These are phyloP conservation scores for Darksidea phi DNA, from an alignment of 495 filamentous ascomycete species.

Conservation along the genomic window DNA sequence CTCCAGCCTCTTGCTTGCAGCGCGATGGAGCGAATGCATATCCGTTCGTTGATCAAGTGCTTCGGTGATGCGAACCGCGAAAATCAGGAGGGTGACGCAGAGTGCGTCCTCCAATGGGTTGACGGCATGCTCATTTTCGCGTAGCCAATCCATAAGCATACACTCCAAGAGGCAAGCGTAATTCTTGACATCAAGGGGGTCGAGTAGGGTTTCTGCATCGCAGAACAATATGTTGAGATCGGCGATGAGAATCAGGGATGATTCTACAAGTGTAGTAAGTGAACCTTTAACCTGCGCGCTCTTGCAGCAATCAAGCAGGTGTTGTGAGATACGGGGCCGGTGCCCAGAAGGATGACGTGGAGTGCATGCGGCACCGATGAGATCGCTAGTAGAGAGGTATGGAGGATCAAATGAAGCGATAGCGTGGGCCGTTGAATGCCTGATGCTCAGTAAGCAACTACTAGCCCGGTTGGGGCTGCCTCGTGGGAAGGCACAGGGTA, in stretches of 20 bases:
- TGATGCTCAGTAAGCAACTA: conserved; percentile 37
- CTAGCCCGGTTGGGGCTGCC: conserved; percentile 22
- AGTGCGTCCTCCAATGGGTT: conserved; percentile 34
- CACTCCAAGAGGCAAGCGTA: conserved; percentile 32
- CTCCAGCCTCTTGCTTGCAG: conserved; percentile 32
- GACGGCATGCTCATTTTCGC: conserved; percentile 14
- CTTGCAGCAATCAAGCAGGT: conserved; percentile 30
- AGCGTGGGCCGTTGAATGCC: conserved; percentile 36
- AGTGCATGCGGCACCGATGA: conserved; percentile 10
- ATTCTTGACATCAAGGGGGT: conserved; percentile 36
- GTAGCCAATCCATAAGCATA: conserved; percentile 26
- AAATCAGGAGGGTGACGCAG: conserved; percentile 34
- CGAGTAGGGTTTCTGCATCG: conserved; percentile 30
- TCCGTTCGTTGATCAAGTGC: conserved; percentile 9
- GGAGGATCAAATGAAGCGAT: conserved; percentile 34
- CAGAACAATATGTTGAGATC: conserved; percentile 36
- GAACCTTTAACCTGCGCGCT: conserved; percentile 20
- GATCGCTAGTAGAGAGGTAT: conserved; percentile 27
- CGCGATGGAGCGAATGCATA: conserved; percentile 21
- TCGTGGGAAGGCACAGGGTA: conserved; percentile 11
- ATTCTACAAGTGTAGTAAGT: conserved; percentile 27
- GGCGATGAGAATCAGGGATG: conserved; percentile 22
- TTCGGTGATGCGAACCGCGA: conserved; percentile 31
- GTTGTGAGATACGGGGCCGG: conserved; percentile 25
- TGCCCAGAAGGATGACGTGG: conserved; percentile 29